Evolutionary conservation across 768 basidiomycete species (phyloP), one percentile per base, ranked within the genome.

Genomic region (Pleurotus tuber-regium): DNA sequence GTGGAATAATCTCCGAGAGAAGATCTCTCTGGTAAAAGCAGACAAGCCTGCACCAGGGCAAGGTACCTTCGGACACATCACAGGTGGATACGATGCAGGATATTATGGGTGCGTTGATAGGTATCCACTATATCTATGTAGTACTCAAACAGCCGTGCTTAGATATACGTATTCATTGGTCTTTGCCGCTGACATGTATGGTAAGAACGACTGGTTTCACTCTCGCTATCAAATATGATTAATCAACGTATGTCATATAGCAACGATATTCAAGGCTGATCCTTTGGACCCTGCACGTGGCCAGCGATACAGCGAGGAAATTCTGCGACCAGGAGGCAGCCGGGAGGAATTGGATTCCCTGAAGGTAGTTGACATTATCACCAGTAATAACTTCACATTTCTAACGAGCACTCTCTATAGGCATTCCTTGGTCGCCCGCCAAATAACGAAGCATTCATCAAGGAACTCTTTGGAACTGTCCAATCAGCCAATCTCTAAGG

Each of bases 321-420:
- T 95, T 54, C 74, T 94, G 14, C 66, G 70, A 26, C 78, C 79
- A 6, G 90, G 92, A 21, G 89, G 88, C 23, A 87, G 84, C 56
- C 79, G 86, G 10, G 90, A 94, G 55, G 92, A 92, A 58, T 66
- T 83, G 51, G 85, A 89, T 40, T 86, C 86, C n/a, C 76, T 94
- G 52, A 77, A 86, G 76, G 89, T 85, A 55, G 25, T 68, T 43
- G 1, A 24, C 18, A 50, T 40, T 12, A 29, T 29, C 40, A 25
- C 18, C 21, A 33, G n/a, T 12, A 8, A 5, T 21, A 8, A 24
- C 3, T 5, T 40, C 19, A n/a, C n/a, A n/a, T 52, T 4, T 31
- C 40, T 36, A 21, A 31, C 50, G 30, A 31, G 11, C 10, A 7
- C 30, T 4, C 8, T 24, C 16, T 39, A 14, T 52, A 89, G 87